Evolutionary conservation across 2,329 filamentous ascomycete species (phyloP), one percentile per base, ranked within the genome.

Genomic region (Colletotrichum ledebouriae): DNA sequence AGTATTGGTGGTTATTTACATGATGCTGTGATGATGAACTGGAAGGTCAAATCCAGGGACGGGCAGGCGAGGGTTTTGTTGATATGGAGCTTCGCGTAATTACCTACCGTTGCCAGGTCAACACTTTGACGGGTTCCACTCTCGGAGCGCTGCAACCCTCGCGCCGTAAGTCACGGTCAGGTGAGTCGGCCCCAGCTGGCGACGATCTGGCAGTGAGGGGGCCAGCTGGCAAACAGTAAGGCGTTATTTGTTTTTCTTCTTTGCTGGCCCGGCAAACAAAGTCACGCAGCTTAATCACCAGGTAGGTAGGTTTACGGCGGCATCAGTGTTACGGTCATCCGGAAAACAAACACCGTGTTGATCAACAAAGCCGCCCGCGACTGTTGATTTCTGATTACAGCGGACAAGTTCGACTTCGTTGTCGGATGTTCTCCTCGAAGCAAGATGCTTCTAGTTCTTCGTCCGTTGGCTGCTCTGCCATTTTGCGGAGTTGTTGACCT

Each of bases 21-120:
- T 63, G 63, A 59, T 61, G 63, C 53, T 70, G 52, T 64, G 52
- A 55, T 29, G 34, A 39, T 39, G 49, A 39, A 42, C 15, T 41
- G 60, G 57, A 41, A 62, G 63, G 56, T 57, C 42, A 22, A 42
- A 46, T 39, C 29, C 46, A 37, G 61, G 65, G 61, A 68, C 59
- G 65, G 56, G 65, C 42, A 34, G 53, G 47, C 46, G 61, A 68
- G 65, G 67, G 67, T 61, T 69, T 69, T 69, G 67, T 69, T 69
- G 67, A 69, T 67, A 67, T 67, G 67, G 50, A 67, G 57, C 67
- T 69, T 69, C 67, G 67, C 67, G 67, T 69, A 67, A 61, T 46
- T 57, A 17, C 37, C 37, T 57, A 17, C 37, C 37, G 63, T 69
- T 69, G 67, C 56, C 58, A 67, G 63, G 63, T 29, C 67, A 69